Evolutionary conservation across 345 rosid species (phyloP), one percentile per base, ranked within the genome.

Genomic region (Eucalyptus regnans): DNA sequence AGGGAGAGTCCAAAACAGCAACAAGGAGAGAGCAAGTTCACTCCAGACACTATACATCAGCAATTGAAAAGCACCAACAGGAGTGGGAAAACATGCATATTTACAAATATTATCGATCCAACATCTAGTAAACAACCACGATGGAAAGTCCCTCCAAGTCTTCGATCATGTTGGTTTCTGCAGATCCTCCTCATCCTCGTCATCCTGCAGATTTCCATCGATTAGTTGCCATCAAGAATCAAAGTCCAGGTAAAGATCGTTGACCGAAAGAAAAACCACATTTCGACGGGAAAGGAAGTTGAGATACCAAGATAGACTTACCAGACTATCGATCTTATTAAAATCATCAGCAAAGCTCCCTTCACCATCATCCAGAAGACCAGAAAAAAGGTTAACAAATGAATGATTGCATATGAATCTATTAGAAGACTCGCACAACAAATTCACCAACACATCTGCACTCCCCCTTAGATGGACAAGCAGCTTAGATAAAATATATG

Each of bases 301-400:
- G 37, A 84, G 56, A 25, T 50, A 16, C 25, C 5, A 25, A 86
- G 48, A 91, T 48, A 23, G 89, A 89, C 97, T 96, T 94, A 97
- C 99, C 50, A 96, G 95, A 92, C 91, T 96, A 71, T 91, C 97
- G 66, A 96, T 95, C 93, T 94, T 95, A 95, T 96, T 98, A 89
- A 97, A 96, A 91, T 97, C 99, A 93, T 97, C 99, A 85, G 90
- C 97, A 52, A 96, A 90, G 94, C 93, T 95, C 89, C 89, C 95
- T 89, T 94, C 96, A 58, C 86, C 96, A 87, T 94, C 98, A 93
- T 93, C 99, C 95, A 93, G 56, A 92, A 89, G 87, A 86, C 41
- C 62, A 88, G n/a, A 68, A 49, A 7, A 49, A 84, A 50, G 16
- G 86, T 88, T 48, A 86, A 88, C 25, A 90, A 48, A 7, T 71